Conservation (phyloP, 75 land plant species). For the Pinus taeda region DNA sequence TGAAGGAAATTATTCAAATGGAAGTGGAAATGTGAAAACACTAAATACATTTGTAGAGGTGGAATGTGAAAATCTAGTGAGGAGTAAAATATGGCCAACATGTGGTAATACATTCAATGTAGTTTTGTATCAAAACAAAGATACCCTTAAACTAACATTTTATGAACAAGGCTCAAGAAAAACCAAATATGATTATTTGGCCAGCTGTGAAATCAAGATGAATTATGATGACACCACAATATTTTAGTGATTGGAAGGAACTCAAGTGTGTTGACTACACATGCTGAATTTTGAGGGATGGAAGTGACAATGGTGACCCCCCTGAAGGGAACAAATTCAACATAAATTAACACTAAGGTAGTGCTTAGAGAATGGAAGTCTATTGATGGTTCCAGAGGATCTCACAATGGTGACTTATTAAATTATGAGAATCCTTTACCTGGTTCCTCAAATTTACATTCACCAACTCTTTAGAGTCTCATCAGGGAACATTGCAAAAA, state of each 20-base stretch:
- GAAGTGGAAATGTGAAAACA: constrained; percentile 12
- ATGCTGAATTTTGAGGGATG: constrained; percentile 59
- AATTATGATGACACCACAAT: constrained; percentile 72
- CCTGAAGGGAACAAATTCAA: constrained; percentile 56
- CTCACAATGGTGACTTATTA: too few relatives aligned
- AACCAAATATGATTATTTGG: constrained; percentile 67
- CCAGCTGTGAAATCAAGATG: constrained; percentile 96
- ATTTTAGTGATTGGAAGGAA: constrained; percentile 81
- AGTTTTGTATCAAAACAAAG: constrained; percentile 76
- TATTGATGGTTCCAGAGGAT: too few relatives aligned
- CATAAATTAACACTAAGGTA: constrained; percentile 43
- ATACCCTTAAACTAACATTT: constrained; percentile 59
- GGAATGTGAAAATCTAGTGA: constrained; percentile 61
- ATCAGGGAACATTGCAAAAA: too few relatives aligned
- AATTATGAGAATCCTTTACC: too few relatives aligned
- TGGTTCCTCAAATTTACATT: too few relatives aligned
- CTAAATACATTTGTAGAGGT: constrained; percentile 71
- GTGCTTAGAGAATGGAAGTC: too few relatives aligned
- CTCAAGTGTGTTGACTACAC: constrained; percentile 58
- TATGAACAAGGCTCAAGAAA: constrained; percentile 54
- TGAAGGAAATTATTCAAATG: constrained; percentile 15
- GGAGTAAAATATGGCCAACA: constrained; percentile 38
- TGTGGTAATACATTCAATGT: constrained; percentile 79
- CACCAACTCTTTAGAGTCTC: too few relatives aligned
- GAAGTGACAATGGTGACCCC: constrained; percentile 79